Conservation (phyloP, 2,329 filamentous ascomycete species). For the Xylaria sp. region DNA sequence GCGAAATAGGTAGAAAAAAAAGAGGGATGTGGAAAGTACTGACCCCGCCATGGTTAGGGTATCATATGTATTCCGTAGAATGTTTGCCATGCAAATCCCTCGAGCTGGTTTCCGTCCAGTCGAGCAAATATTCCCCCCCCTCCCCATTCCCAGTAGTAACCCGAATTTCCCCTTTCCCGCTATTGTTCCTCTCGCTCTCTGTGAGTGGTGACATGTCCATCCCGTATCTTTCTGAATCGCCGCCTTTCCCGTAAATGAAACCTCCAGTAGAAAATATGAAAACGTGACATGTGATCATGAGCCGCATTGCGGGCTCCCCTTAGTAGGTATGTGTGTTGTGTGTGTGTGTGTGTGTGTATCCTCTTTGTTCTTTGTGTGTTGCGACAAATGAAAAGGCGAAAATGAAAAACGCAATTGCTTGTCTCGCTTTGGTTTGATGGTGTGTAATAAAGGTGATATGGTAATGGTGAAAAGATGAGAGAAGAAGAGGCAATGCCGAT, state of each 20-base stretch:
- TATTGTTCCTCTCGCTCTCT: slow-evolving; percentile 8
- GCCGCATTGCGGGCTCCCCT: background rate
- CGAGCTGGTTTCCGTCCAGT: background rate
- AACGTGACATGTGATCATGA: slow-evolving; percentile 20
- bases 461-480: background rate
- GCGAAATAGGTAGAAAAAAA: too few relatives aligned
- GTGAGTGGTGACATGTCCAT: slow-evolving; percentile 30
- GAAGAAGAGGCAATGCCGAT: slow-evolving; percentile 26
- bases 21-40: slow-evolving; percentile 1
- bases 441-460: too few relatives aligned
- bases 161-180: background rate
- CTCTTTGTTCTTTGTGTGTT: slow-evolving; percentile 1
- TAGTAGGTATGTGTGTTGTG: too few relatives aligned
- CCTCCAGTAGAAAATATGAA: background rate
- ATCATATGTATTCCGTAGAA: slow-evolving; percentile 2
- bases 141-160: slow-evolving; percentile 14
- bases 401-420: slow-evolving; percentile 21
- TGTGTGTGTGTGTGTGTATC: too few relatives aligned
- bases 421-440: slow-evolving; percentile 27
- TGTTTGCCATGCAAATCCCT: too few relatives aligned
- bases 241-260: background rate
- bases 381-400: slow-evolving; percentile 24
- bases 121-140: slow-evolving; percentile 11
- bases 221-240: background rate
- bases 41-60: slow-evolving; percentile 15